A percentile compares a stretch with the other conserved stretches of the same genome.
Evolutionary conservation across 169 alveolate species (phyloP).

Genomic region (Toxoplasma gondii): DNA sequence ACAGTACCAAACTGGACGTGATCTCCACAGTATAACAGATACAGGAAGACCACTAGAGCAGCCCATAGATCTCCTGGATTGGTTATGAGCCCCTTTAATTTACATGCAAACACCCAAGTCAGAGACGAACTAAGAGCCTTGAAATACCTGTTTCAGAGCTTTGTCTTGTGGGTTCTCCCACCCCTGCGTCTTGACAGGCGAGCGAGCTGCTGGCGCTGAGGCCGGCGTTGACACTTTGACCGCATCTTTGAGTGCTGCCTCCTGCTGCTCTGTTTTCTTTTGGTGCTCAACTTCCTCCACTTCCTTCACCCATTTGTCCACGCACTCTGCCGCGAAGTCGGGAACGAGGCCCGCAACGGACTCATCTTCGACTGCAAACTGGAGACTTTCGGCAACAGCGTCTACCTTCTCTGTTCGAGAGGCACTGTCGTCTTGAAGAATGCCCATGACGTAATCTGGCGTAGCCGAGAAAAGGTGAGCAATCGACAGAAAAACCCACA

Average conservation of each 20-base stretch:
- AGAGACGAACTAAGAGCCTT: neutral
- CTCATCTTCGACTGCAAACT: slow-evolving; percentile 26
- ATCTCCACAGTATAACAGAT: too few species aligned
- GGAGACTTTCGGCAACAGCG: slow-evolving; percentile 13
- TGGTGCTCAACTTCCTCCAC: slow-evolving; percentile 19
- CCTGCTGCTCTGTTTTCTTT: neutral
- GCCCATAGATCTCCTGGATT: too few species aligned
- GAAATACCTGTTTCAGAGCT: neutral
- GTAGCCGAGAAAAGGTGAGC: neutral
- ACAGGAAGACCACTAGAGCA: too few species aligned
- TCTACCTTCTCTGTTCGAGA: slow-evolving; percentile 2
- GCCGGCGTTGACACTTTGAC: neutral
- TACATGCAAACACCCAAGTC: too few species aligned
- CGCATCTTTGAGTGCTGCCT: slow-evolving; percentile 5
- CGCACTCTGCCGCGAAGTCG: slow-evolving; percentile 1
- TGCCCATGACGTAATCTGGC: slow-evolving; percentile 37
- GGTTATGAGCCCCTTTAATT: too few species aligned
- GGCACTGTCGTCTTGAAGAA: slow-evolving; percentile 8
- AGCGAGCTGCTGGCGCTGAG: neutral
- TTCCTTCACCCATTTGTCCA: slow-evolving; percentile 30
- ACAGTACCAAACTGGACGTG: too few species aligned
- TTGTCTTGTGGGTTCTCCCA: slow-evolving; percentile 19
- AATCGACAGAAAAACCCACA: neutral
- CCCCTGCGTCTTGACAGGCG: neutral
- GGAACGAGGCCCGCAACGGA: slow-evolving; percentile 1